Evolutionary conservation across 164 flowering plant species (phyloP).

Genomic region (Berberis thunbergii): DNA sequence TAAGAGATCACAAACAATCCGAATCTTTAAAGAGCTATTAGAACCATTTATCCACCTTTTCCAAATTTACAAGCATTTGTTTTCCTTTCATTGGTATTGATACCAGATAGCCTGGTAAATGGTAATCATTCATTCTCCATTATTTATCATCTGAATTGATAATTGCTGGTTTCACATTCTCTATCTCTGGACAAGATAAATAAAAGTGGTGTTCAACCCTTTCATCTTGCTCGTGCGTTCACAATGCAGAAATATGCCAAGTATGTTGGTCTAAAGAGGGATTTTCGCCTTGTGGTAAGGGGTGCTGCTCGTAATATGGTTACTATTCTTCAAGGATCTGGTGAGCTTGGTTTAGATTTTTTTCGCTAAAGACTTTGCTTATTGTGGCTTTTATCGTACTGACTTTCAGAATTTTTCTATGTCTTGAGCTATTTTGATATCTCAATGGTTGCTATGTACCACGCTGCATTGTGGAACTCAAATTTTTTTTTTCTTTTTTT

Average conservation of each 20-base stretch:
- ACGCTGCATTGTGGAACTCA: too few species aligned
- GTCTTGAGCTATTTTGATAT: too few species aligned
- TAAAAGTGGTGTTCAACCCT: not conserved
- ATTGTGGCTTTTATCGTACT: not conserved
- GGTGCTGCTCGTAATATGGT: constrained; percentile 99
- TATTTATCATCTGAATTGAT: not conserved
- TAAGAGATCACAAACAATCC: too few species aligned
- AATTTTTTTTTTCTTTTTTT: too few species aligned
- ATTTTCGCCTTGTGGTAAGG: constrained; percentile 90
- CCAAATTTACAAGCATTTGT: too few species aligned
- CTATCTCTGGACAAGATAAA: not conserved
- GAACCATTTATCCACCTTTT: too few species aligned
- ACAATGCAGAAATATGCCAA: constrained; percentile 82
- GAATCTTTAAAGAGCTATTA: too few species aligned
- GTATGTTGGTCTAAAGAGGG: constrained; percentile 90
- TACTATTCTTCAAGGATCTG: constrained; percentile 74
- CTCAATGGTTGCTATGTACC: too few species aligned
- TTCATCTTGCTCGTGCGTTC: constrained; percentile 5
- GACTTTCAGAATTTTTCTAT: not conserved
- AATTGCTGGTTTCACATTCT: not conserved
- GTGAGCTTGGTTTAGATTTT: constrained; percentile 25
- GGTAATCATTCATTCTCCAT: too few species aligned
- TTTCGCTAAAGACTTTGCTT: not conserved
- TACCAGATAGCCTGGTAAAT: too few species aligned
- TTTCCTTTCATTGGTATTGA: too few species aligned